Conservation (phyloP, 1,284 basidiomycete species). For the Pseudozyma tsukubaensis region DNA sequence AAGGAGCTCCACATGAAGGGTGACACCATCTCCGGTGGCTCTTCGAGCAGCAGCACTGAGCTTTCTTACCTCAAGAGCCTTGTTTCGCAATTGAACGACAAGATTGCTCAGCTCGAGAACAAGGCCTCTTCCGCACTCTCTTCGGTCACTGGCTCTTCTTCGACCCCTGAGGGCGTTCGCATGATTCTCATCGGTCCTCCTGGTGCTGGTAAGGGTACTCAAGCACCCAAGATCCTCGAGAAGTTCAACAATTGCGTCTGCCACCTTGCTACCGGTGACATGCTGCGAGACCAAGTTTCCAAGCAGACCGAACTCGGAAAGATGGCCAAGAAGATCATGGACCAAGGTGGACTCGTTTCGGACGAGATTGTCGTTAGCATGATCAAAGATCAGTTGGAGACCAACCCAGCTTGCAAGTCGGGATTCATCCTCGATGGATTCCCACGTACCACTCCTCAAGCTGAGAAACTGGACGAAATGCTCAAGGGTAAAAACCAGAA, state of each 20-base stretch:
- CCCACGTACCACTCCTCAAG: constrained; percentile 97
- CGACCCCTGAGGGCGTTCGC: constrained; percentile 70
- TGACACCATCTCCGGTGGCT: constrained; percentile 35
- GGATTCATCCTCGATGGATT: constrained; percentile 99
- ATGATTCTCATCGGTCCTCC: constrained; percentile 95
- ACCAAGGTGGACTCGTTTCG: constrained; percentile 83
- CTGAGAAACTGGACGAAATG: constrained; percentile 95
- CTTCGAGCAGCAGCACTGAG: constrained; percentile 31
- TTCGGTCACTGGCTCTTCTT: constrained; percentile 18
- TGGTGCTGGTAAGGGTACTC: constrained; percentile 98
- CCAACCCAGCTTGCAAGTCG: constrained; percentile 90
- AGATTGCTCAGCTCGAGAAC: constrained; percentile 59
- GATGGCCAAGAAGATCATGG: constrained; percentile 98
- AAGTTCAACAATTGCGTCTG: constrained; percentile 86
- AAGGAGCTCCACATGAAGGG: constrained; percentile 47
- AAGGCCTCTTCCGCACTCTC: constrained; percentile 38
- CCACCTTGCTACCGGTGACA: constrained; percentile 97
- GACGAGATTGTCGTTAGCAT: constrained; percentile 98
- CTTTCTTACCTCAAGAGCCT: constrained; percentile 65
- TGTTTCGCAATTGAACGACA: constrained; percentile 65
- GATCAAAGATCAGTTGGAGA: constrained; percentile 95
- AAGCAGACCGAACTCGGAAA: constrained; percentile 88
- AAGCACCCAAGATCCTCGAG: constrained; percentile 91
- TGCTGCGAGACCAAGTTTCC: constrained; percentile 93
- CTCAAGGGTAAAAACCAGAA: constrained; percentile 80